These are phyloP conservation scores for Cubamyces lactineus DNA, from an alignment of 768 basidiomycete genomes.

Conservation along the genomic window DNA sequence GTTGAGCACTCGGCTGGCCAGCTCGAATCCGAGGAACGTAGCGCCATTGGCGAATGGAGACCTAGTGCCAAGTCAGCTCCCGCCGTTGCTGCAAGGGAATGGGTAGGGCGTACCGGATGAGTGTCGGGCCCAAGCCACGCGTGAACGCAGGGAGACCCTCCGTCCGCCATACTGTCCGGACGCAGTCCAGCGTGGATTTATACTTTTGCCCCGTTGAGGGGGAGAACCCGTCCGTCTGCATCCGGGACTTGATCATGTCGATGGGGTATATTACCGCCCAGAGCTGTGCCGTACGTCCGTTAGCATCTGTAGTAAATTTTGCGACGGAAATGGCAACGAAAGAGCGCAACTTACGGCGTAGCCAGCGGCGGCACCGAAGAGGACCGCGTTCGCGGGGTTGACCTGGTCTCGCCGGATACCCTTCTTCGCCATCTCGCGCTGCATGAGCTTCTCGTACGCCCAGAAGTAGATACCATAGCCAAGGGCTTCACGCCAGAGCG, in stretches of 20 bases:
- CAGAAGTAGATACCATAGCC: constrained; percentile 91
- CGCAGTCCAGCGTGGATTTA: constrained; percentile 78
- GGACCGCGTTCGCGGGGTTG: constrained; percentile 71
- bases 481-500: constrained; percentile 78
- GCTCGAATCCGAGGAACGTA: constrained; percentile 95
- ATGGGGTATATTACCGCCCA: constrained; percentile 96
- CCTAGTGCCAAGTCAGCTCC: constrained; percentile 41
- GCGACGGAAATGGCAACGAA: neutral
- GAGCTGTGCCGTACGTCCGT: constrained; percentile 63
- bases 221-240: constrained; percentile 92
- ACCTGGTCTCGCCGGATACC: constrained; percentile 78
- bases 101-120: constrained; percentile 69
- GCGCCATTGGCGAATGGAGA: constrained; percentile 97
- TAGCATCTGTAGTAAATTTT: too few relatives aligned
- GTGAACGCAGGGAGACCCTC: constrained; percentile 89
- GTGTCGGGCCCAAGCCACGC: constrained; percentile 87
- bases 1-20: constrained; percentile 77
- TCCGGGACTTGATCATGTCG: constrained; percentile 94
- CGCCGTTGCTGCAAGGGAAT: neutral
- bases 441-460: constrained; percentile 90
- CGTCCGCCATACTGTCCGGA: constrained; percentile 77
- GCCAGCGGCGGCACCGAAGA: constrained; percentile 91
- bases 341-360: constrained; percentile 67
- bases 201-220: constrained; percentile 80
- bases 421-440: constrained; percentile 78